Percentiles rank a stretch among this genome's conserved stretches.
phyloP scores from a whole-genome alignment of 1,139 yeast species.

The Wickerhamomyces sp. region DNA sequence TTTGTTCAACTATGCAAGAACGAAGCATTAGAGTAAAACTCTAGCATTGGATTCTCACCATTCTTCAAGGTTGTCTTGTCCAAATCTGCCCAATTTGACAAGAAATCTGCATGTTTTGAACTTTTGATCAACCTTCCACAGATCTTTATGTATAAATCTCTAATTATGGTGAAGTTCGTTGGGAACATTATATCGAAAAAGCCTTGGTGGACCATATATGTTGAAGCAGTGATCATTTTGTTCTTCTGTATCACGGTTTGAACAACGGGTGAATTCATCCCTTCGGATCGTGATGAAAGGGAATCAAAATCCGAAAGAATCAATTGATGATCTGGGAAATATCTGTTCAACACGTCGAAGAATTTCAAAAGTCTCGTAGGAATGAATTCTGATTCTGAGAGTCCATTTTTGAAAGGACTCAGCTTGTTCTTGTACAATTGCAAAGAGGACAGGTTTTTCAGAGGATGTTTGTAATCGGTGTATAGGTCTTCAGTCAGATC shows the following conservation, averaged over 20 bases:
- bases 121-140: slow-evolving; percentile 57
- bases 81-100: slow-evolving; percentile 67
- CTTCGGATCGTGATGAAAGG: slow-evolving; percentile 56
- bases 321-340: slow-evolving; percentile 73
- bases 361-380: slow-evolving; percentile 73
- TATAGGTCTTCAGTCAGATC: slow-evolving; percentile 15
- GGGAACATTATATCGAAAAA: slow-evolving; percentile 85
- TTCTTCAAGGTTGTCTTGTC: slow-evolving; percentile 63
- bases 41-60: slow-evolving; percentile 88
- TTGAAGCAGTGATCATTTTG: slow-evolving; percentile 41
- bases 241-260: slow-evolving; percentile 64
- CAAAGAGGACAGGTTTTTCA: slow-evolving; percentile 12
- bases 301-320: slow-evolving; percentile 68
- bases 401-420: slow-evolving; percentile 60
- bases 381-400: slow-evolving; percentile 72
- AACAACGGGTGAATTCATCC: slow-evolving; percentile 77
- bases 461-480: slow-evolving; percentile 17
- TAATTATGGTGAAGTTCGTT: slow-evolving; percentile 64
- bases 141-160: slow-evolving; percentile 58
- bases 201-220: slow-evolving; percentile 81
- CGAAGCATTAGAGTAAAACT: slow-evolving; percentile 68
- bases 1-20: slow-evolving; percentile 9
- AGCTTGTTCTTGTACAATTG: slow-evolving; percentile 30
- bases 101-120: slow-evolving; percentile 57
- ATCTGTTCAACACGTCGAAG: slow-evolving; percentile 54